Evolutionary conservation across 441 rosid genomes (phyloP).

Genomic region (Pelargonium cotyledonis): DNA sequence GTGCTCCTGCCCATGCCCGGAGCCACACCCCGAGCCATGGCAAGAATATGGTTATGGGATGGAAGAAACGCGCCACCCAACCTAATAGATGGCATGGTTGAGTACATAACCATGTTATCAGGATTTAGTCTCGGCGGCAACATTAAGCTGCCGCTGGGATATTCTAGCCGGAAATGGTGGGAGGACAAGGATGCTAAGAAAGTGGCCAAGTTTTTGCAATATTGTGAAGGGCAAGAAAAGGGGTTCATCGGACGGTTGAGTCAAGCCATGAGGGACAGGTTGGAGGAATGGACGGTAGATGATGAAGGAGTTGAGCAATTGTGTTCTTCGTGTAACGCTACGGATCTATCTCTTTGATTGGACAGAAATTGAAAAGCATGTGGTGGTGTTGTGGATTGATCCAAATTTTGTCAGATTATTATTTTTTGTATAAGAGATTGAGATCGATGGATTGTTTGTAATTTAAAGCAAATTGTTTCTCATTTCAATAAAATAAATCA

Average conservation of each 20-base stretch:
- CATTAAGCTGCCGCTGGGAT: background rate
- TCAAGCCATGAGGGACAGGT: slow-evolving; percentile 28
- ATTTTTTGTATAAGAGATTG: too few relatives aligned
- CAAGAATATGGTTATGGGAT: slow-evolving; percentile 42
- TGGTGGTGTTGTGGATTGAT: too few relatives aligned
- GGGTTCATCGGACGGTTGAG: slow-evolving; percentile 52
- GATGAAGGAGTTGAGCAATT: slow-evolving; percentile 17
- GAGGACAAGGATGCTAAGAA: background rate
- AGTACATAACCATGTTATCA: slow-evolving; percentile 27
- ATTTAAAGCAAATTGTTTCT: too few relatives aligned
- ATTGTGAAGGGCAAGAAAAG: slow-evolving; percentile 27
- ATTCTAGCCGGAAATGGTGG: background rate
- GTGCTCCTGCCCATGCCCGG: slow-evolving; percentile 17
- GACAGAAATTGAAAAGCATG: background rate
- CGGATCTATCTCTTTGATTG: background rate
- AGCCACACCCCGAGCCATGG: slow-evolving; percentile 35
- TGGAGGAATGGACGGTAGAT: slow-evolving; percentile 37
- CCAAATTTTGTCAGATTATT: too few relatives aligned
- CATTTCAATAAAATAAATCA: too few relatives aligned
- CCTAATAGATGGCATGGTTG: slow-evolving; percentile 39
- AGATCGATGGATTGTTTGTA: too few relatives aligned
- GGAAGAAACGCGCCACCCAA: slow-evolving; percentile 2
- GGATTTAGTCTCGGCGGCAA: slow-evolving; percentile 10
- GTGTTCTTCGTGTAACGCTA: slow-evolving; percentile 23
- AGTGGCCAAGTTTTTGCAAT: slow-evolving; percentile 28